Base-by-base conservation (phyloP, 2,329 filamentous ascomycete species). In the Nigrograna mackinnonii region DNA sequence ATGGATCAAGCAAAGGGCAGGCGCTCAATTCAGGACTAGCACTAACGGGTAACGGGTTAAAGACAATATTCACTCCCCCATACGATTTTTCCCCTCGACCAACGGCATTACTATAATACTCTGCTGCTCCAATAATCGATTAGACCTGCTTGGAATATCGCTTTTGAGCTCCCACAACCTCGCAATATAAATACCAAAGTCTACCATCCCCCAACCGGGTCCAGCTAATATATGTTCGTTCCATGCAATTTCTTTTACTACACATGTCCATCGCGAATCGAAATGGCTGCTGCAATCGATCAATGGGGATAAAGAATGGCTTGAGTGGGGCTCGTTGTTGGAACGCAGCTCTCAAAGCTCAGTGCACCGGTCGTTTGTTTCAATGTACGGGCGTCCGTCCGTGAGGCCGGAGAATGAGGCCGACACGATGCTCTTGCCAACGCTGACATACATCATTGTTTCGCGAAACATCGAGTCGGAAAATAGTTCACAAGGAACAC, bases 231-330 rank as follows among this genome's bases (percentile, higher is more conserved):
- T 52, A 53, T 61, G 45, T 60, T 55, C 48, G 49, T 52, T 49
- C 55, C 54, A 54, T 62, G 54, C 63, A 64, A 64, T 61, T 55
- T 60, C 49, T 52, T 53, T 50, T 53, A 51, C 55, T 53, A 54
- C 55, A 56, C 53, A 60, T 63, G 47, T 46, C 51, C 50, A 50
- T 39, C 44, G 18, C 44, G 39, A 49, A 47, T 47, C 37, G 38
- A 32, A 43, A 52, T 21, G 43, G 39, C 47, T 46, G 37, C 43
- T 28, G 39, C 43, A 46, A 47, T 41, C 24, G 37, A 53, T 55
- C 51, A 47, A 50, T 54, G 41, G 42, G 24, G 41, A 37, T 44
- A 49, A 51, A 26, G 43, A 52, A 50, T 56, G 41, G 35, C 33
- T 46, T n/a, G n/a, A n/a, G n/a, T n/a, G n/a, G n/a, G n/a, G n/a